Base-by-base conservation (phyloP, 192 early-diverging fungal genomes). In the Lunasporangiospora selenospora region DNA sequence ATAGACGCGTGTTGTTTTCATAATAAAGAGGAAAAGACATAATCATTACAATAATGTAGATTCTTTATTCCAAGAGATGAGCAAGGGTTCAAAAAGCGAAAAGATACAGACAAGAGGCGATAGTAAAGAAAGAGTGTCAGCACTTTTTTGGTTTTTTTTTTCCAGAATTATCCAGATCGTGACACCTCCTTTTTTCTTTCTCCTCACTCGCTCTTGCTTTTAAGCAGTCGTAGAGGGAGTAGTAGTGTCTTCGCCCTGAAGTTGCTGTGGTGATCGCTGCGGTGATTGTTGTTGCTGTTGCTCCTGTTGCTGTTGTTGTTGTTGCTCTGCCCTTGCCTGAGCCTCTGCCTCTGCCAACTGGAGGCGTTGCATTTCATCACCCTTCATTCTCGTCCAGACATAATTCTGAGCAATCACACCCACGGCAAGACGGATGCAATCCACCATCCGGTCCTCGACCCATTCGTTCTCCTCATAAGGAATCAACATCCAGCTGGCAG, bases 381-480 rank as follows among this genome's bases (percentile, higher is more conserved):
- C 81, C 24, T 77, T 81, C 85, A 87, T 87, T 23, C 85, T 64
- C 18, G 77, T 82, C 85, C 85, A 87, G 47, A 87, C 85, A 69
- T 87, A 87, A 49, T 87, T 83, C 59, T 87, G 85, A 8, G 85
- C 85, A 40, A 87, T 65, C 16, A 79, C 77, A 53, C 73, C 75
- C 3, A 84, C 79, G 2, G 81, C 73, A 32, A 78, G 39, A 31
- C 69, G 78, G 49, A 87, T 66, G 6, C 77, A 67, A 27, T 78
- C 76, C 2, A 80, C 76, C 76, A 87, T 81, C 41, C 82, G 73
- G 31, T 82, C 81, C 53, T 87, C 85, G 11, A 87, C 83, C 85
- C 85, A 87, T 71, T 87, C 85, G 75, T 87, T 87, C 38, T 84
- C 83, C 48, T 84, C 85, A 62, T 87, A 81, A 10, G 79, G 81